phyloP scores from a whole-genome alignment of 1,284 basidiomycete genomes.

The Trichosporon coremiiforme region DNA sequence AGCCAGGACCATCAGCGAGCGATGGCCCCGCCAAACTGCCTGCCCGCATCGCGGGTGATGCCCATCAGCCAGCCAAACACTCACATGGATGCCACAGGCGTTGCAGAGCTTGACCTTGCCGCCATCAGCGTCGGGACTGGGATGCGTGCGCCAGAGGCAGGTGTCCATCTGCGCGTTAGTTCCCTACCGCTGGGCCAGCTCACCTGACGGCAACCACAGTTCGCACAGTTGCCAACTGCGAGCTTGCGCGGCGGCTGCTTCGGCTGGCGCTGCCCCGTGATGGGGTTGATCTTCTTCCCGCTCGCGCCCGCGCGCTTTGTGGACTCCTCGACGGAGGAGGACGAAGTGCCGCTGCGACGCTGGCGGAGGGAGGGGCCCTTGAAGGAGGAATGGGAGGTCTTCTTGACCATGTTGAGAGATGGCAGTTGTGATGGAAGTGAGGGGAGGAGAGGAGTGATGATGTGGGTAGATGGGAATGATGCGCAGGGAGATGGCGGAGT shows the following conservation, averaged over 20 bases:
- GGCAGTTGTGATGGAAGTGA: constrained; percentile 1
- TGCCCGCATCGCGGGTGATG: background rate
- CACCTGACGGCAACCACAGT: constrained; percentile 29
- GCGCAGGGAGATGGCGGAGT: background rate
- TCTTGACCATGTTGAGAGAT: background rate
- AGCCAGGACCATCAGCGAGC: constrained; percentile 2
- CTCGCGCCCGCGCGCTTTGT: background rate
- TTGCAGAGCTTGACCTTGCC: constrained; percentile 19
- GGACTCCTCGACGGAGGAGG: background rate
- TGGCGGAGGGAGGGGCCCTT: background rate
- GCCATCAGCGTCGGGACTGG: background rate
- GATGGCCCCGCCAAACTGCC: background rate
- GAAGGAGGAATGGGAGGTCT: background rate
- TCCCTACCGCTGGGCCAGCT: background rate
- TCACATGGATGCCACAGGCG: constrained; percentile 13
- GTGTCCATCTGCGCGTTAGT: constrained; percentile 22
- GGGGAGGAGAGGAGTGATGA: background rate
- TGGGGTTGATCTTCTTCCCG: constrained; percentile 23
- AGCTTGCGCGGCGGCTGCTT: constrained; percentile 21
- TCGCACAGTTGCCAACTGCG: constrained; percentile 23
- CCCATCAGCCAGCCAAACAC: background rate
- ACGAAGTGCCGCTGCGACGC: background rate
- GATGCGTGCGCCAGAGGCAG: constrained; percentile 22
- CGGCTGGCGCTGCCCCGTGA: background rate
- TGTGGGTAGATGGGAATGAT: background rate